These are phyloP conservation scores for Austroboletus sp. DNA, from an alignment of 1,284 basidiomycete species.

Conservation along the genomic window DNA sequence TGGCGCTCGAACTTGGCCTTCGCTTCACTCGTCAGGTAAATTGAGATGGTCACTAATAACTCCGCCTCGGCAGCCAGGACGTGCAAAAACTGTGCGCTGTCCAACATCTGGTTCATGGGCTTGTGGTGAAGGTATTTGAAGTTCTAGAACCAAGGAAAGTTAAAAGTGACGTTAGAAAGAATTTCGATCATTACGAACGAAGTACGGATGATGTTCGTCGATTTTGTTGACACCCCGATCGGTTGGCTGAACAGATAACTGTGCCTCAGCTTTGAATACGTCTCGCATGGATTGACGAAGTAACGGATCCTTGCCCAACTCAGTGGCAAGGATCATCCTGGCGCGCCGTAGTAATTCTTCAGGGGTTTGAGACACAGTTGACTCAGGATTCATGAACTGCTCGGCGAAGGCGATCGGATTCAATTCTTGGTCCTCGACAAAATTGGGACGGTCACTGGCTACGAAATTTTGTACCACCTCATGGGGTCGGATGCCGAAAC, in stretches of 20 bases:
- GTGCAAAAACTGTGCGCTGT: conserved; percentile 78
- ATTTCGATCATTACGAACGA: conserved; percentile 51
- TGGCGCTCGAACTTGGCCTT: conserved; percentile 63
- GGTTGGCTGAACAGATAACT: conserved; percentile 82
- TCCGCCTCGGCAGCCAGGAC: conserved; percentile 90
- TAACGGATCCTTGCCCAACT: conserved; percentile 89
- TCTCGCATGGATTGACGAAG: conserved; percentile 77
- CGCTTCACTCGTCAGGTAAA: conserved; percentile 61
- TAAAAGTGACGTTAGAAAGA: conserved; percentile 1
- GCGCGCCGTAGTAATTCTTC: conserved; percentile 69
- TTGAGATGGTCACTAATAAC: conserved; percentile 72
- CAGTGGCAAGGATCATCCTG: conserved; percentile 81
- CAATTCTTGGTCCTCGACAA: conserved; percentile 73
- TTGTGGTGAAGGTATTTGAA: conserved; percentile 95
- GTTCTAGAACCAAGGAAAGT: conserved; percentile 45
- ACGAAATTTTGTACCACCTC: conserved; percentile 79
- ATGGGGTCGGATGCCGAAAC: conserved; percentile 72
- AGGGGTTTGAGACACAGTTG: conserved; percentile 46
- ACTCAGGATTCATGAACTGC: conserved; percentile 67
- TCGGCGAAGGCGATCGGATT: conserved; percentile 70
- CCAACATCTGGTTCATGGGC: conserved; percentile 65
- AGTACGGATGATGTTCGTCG: conserved; percentile 83
- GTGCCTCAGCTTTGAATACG: conserved; percentile 70
- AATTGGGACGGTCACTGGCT: conserved; percentile 51
- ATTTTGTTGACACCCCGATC: conserved; percentile 89